phyloP scores from a whole-genome alignment of 257 asterid species.

The Ehretia macrophylla region DNA sequence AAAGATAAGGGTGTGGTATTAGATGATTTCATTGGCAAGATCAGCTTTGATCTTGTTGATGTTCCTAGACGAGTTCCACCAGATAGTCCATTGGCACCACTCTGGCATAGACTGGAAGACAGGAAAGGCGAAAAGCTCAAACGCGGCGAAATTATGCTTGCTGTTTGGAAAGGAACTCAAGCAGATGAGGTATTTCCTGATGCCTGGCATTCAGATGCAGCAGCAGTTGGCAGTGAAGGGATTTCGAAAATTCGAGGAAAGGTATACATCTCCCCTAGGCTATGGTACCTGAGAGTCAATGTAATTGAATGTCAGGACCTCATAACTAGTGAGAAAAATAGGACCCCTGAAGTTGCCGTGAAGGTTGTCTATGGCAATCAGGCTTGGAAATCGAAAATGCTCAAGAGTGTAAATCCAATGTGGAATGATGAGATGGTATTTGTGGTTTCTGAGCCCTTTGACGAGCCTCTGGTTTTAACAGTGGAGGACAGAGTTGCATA shows the following conservation, averaged over 20 bases:
- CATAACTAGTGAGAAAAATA: slow-evolving; percentile 43
- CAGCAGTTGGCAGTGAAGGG: slow-evolving; percentile 47
- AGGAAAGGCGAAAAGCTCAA: slow-evolving; percentile 48
- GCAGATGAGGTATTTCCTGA: slow-evolving; percentile 81
- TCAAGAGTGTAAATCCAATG: slow-evolving; percentile 43
- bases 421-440: slow-evolving; percentile 84
- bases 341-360: slow-evolving; percentile 49
- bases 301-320: slow-evolving; percentile 76
- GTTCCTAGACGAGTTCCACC: slow-evolving; percentile 70
- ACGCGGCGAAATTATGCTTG: slow-evolving; percentile 77
- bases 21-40: slow-evolving; percentile 60
- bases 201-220: slow-evolving; percentile 94
- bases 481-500: slow-evolving; percentile 37
- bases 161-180: slow-evolving; percentile 84
- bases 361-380: slow-evolving; percentile 54
- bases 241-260: slow-evolving; percentile 69
- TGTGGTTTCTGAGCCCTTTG: slow-evolving; percentile 74
- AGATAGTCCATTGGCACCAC: slow-evolving; percentile 80
- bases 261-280: slow-evolving; percentile 73
- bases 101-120: slow-evolving; percentile 70
- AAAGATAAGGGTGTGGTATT: slow-evolving; percentile 63
- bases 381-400: slow-evolving; percentile 37
- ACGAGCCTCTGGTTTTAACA: slow-evolving; percentile 53
- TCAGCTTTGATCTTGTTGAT: slow-evolving; percentile 47
- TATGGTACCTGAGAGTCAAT: slow-evolving; percentile 79